Evolutionary conservation across 2,329 filamentous ascomycete species (phyloP), one percentile per base, ranked within the genome.

Genomic region (Arthroderma sp.): DNA sequence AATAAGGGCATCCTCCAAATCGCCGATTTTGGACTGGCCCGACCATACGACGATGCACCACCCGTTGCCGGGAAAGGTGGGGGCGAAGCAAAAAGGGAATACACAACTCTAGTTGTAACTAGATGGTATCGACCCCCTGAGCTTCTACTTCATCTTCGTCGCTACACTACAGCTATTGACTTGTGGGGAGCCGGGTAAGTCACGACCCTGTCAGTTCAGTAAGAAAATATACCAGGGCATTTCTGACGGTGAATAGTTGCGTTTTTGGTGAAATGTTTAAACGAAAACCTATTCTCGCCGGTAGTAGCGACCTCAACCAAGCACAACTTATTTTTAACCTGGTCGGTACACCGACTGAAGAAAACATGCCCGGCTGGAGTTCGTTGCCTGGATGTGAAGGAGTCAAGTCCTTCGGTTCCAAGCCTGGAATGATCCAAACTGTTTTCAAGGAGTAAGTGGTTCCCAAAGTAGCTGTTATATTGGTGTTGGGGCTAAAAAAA

Each of bases 211-310:
- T 6, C 27, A 6, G 15, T 22, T 8, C 9, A 3, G 30, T 37
- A 22, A 31, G 30, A 5, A 5, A 34, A 27, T 34, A 3, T 15
- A 7, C 6, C 30, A 28, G 10, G 8, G 29, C 30, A n/a, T n/a
- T 43, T 36, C 47, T 62, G 38, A 46, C 30, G 46, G 45, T 36
- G 36, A 46, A 30, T 31, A 87, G 83, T n/a, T 98, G 91, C 59
- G 87, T 98, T 2, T 95, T 98, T 65, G 91, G 87, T 42, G 91
- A 98, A 61, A 98, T 98, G 89, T 82, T 95, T 52, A 79, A 86
- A 55, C 81, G 86, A 33, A 94, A 89, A 61, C 91, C 91, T 0
- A 96, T 98, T 43, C 73, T 98, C 37, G 78, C 87, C 5, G 91
- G 91, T 8, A 86, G 85, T 52, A 93, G 83, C 55, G 91, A 98